Base-by-base conservation (phyloP, 2,329 filamentous ascomycete species). In the Diaporthe humulicola region DNA sequence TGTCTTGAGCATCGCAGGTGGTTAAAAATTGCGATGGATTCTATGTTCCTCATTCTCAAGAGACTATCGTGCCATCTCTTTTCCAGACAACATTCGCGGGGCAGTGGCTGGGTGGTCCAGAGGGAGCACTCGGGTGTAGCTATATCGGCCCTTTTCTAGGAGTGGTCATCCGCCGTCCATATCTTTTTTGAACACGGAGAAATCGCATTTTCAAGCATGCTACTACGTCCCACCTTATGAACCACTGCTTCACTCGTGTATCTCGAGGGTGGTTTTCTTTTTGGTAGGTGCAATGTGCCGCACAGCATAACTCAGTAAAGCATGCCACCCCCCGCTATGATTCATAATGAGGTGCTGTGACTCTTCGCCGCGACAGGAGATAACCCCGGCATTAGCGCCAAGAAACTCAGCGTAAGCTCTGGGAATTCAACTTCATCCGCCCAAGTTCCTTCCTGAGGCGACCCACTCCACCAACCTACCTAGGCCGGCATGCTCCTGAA, bases 1-100 rank as follows among this genome's bases (percentile, higher is more conserved):
- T 54, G 64, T 69, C 64, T 54, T 8, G 33, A 69, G 64, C 64
- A 69, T 69, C 64, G 64, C 33, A 54, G 28, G 15, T n/a, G 33
- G n/a, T 69, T 54, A 40, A 38, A 38, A 33, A 40, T 54, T 8
- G 64, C 48, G 33, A 54, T 28, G 48, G 17, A 69, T 30, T 69
- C n/a, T 33, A 54, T 40, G 64, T 40, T n/a, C n/a, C 48, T 69
- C 22, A 22, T 25, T 30, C 4, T 69, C 33, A 69, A 69, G 22
- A 69, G 36, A 40, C 4, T 10, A 17, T 22, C 40, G 48, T 40
- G 64, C 64, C 15, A 54, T 69, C 33, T 54, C n/a, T 12, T 4
- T 40, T 69, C 7, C 33, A 54, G 28, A 69, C 33, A 54, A 69
- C 33, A 54, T 54, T 69, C 25, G 33, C 48, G 33, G 64, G 64